phyloP scores from a whole-genome alignment of 75 land plant genomes.

The Selaginella tamariscina region DNA sequence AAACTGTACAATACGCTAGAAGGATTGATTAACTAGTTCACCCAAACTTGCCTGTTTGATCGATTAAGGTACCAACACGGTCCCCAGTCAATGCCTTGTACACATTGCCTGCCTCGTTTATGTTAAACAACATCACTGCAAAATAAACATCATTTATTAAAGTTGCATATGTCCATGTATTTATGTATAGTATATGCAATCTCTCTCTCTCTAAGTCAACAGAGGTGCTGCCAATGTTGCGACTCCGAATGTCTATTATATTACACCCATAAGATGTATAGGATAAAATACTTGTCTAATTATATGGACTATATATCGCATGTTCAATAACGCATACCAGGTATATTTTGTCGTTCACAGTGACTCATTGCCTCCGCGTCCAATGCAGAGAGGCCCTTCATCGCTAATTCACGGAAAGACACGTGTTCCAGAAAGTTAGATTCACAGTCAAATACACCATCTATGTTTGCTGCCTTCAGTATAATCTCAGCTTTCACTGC shows the following conservation, averaged over 20 bases:
- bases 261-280: not conserved
- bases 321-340: constrained; percentile 35
- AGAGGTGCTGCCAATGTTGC: no score
- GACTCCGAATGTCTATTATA: no score
- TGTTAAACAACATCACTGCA: constrained; percentile 65
- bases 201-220: no score
- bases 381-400: constrained; percentile 31
- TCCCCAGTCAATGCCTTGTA: constrained; percentile 64
- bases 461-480: constrained; percentile 56
- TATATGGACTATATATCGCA: no score
- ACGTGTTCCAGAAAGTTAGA: constrained; percentile 36
- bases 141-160: constrained; percentile 2
- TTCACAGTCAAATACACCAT: constrained; percentile 40
- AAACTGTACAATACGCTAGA: no score
- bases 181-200: no score
- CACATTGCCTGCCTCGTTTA: constrained; percentile 59
- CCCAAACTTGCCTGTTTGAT: constrained; percentile 48
- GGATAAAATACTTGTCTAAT: not conserved
- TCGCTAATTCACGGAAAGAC: constrained; percentile 36
- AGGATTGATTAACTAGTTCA: no score
- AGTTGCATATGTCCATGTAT: no score
- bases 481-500: constrained; percentile 71
- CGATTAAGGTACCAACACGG: constrained; percentile 56
- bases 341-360: constrained; percentile 43
- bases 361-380: constrained; percentile 37